Conservation (phyloP, 148 eudicot species). For the Arctostaphylos glauca region DNA sequence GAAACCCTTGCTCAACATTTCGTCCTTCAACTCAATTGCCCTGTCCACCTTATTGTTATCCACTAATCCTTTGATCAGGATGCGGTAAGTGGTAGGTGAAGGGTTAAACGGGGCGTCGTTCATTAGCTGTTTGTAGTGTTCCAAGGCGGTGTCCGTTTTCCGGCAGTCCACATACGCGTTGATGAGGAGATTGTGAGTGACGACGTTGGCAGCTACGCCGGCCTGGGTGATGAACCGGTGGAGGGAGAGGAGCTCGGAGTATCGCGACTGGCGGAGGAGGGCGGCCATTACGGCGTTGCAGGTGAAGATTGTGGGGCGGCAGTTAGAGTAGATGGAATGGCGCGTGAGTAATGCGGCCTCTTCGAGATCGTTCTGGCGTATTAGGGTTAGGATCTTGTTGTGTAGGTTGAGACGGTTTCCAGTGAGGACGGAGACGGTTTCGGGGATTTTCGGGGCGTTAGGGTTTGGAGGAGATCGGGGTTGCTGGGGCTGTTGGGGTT, state of each 20-base stretch:
- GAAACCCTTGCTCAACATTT: slow-evolving; percentile 66
- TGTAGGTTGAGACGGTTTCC: slow-evolving; percentile 80
- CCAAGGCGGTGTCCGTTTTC: slow-evolving; percentile 71
- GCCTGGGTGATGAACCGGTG: slow-evolving; percentile 91
- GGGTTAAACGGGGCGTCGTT: slow-evolving; percentile 87
- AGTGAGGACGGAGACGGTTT: slow-evolving; percentile 54
- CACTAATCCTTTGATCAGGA: slow-evolving; percentile 69
- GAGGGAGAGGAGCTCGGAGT: slow-evolving; percentile 72
- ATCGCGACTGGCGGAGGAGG: slow-evolving; percentile 57
- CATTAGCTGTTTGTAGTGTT: slow-evolving; percentile 69
- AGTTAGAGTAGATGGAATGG: slow-evolving; percentile 87
- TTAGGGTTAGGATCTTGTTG: slow-evolving; percentile 66
- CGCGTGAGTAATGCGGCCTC: slow-evolving; percentile 86
- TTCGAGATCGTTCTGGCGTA: slow-evolving; percentile 78
- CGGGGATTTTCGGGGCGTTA: slow-evolving; percentile 75
- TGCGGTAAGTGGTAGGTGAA: slow-evolving; percentile 58
- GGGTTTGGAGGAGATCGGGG: slow-evolving; percentile 46
- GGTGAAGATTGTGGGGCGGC: slow-evolving; percentile 83
- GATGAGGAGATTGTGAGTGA: slow-evolving; percentile 69
- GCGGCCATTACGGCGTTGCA: slow-evolving; percentile 83
- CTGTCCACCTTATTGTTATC: slow-evolving; percentile 67
- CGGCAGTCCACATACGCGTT: slow-evolving; percentile 72
- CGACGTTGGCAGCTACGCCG: slow-evolving; percentile 66
- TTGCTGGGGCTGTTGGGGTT: slow-evolving; percentile 23
- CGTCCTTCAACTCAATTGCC: slow-evolving; percentile 77